A percentile compares a stretch with the other conserved stretches of the same genome.
These are phyloP conservation scores for Schoenoplectus triqueter DNA, from an alignment of 202 grass and related monocot genomes.

Conservation along the genomic window DNA sequence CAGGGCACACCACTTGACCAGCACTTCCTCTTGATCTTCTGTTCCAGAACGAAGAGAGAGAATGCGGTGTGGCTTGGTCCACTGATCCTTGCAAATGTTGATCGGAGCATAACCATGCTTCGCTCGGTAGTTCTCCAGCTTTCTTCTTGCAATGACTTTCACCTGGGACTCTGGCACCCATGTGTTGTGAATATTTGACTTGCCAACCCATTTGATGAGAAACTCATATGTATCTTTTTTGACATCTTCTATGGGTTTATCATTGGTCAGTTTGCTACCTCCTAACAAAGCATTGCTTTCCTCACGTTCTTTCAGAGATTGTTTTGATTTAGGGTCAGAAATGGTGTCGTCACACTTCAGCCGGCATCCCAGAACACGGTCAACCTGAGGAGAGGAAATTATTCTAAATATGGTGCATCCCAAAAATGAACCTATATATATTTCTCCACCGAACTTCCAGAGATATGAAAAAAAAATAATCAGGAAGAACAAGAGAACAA, in stretches of 20 bases:
- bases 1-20: slow-evolving; percentile 89
- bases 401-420: background rate
- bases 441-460: background rate
- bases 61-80: slow-evolving; percentile 85
- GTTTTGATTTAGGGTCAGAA: slow-evolving; percentile 41
- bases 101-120: slow-evolving; percentile 79
- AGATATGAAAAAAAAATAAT: background rate
- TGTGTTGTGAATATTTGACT: slow-evolving; percentile 88
- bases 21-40: slow-evolving; percentile 70
- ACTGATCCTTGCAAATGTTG: slow-evolving; percentile 94
- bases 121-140: slow-evolving; percentile 95
- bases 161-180: slow-evolving; percentile 92
- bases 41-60: slow-evolving; percentile 57
- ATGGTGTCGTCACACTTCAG: slow-evolving; percentile 51
- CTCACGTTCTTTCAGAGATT: slow-evolving; percentile 44
- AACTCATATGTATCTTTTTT: slow-evolving; percentile 58
- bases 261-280: slow-evolving; percentile 4
- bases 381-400: slow-evolving; percentile 60
- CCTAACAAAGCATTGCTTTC: slow-evolving; percentile 30
- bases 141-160: slow-evolving; percentile 85
- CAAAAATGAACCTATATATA: background rate
- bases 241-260: slow-evolving; percentile 7
- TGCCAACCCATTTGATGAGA: slow-evolving; percentile 93
- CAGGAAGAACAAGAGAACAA: slow-evolving; percentile 34
- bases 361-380: slow-evolving; percentile 87